phyloP scores from a whole-genome alignment of 257 asterid species.

The Solanum tacnaense region DNA sequence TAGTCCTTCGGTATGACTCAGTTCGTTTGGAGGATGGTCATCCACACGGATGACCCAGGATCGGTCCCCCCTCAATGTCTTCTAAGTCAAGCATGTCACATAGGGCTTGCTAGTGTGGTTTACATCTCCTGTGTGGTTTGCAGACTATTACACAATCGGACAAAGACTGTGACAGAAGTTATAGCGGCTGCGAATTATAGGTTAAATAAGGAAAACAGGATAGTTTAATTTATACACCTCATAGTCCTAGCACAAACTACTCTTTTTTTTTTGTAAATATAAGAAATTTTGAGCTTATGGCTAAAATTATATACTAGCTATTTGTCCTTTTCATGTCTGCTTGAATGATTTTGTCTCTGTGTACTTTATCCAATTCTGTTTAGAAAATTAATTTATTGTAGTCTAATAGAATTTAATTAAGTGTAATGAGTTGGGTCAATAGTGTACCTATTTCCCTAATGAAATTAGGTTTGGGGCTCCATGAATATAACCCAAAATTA shows the following conservation, averaged over 20 bases:
- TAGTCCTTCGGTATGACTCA: neutral
- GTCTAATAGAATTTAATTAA: neutral
- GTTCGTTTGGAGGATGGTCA: no score
- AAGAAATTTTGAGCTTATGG: neutral
- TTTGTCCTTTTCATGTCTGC: constrained; percentile 18
- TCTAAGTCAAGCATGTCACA: neutral
- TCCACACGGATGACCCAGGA: neutral
- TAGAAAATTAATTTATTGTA: neutral
- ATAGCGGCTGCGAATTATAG: no score
- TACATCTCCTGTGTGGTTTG: no score
- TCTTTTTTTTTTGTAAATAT: no score
- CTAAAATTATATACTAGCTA: neutral
- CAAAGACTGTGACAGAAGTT: no score
- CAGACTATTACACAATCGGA: no score
- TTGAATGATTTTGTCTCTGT: neutral
- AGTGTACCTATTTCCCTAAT: constrained; percentile 9
- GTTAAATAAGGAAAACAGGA: neutral
- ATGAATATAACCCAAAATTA: constrained; percentile 22
- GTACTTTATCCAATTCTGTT: neutral
- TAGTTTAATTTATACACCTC: neutral
- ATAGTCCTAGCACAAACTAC: neutral
- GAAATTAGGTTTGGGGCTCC: constrained; percentile 64
- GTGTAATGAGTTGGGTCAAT: neutral
- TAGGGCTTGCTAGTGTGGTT: neutral
- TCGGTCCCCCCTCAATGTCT: neutral